Evolutionary conservation across 2,329 filamentous ascomycete species (phyloP).

Genomic region (Neopestalotiopsis sp.): DNA sequence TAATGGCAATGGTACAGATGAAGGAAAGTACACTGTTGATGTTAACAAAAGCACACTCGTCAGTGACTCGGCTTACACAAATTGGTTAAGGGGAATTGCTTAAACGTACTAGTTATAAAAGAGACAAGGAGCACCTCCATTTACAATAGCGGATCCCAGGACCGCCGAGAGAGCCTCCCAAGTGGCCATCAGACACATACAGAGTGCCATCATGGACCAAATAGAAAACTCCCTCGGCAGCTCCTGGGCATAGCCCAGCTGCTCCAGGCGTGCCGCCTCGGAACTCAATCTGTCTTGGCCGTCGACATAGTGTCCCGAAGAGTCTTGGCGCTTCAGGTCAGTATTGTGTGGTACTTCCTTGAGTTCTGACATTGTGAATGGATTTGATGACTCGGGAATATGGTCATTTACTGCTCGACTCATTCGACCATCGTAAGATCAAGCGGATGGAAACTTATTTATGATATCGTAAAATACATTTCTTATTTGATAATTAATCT

Average conservation of each 20-base stretch:
- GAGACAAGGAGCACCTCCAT: constrained; percentile 51
- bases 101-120: constrained; percentile 49
- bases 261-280: constrained; percentile 17
- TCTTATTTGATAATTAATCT: constrained; percentile 6
- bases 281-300: constrained; percentile 23
- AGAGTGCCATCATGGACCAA: constrained; percentile 48
- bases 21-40: constrained; percentile 45
- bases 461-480: constrained; percentile 8
- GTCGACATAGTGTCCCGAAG: neutral
- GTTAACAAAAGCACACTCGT: neutral
- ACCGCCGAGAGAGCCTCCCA: constrained; percentile 56
- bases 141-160: constrained; percentile 48
- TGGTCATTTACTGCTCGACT: neutral
- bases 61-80: neutral
- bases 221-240: constrained; percentile 44
- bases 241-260: constrained; percentile 28
- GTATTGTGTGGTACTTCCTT: neutral
- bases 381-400: neutral
- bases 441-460: neutral
- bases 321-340: constrained; percentile 3
- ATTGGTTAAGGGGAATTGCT: neutral
- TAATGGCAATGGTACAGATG: constrained; percentile 44
- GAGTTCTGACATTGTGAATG: constrained; percentile 1
- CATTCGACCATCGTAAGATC: constrained; percentile 10
- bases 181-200: constrained; percentile 55